phyloP scores from a whole-genome alignment of 2,329 filamentous ascomycete species.

The Colletotrichum filicis region DNA sequence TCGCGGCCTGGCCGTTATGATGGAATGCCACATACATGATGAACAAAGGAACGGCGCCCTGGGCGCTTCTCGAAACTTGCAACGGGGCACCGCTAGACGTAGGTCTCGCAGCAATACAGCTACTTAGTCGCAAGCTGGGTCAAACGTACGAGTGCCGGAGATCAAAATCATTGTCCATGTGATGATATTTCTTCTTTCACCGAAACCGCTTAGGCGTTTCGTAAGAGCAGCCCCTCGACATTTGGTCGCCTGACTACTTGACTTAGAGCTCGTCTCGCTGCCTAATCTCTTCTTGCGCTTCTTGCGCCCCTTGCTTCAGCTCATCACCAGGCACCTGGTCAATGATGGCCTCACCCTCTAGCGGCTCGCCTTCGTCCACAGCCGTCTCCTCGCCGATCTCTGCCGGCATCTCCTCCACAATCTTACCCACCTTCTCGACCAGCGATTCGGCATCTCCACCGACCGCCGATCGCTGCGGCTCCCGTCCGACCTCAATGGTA shows the following conservation, averaged over 20 bases:
- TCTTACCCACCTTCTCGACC: conserved; percentile 64
- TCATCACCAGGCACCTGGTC: conserved; percentile 37
- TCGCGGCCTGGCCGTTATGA: background rate
- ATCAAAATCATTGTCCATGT: background rate
- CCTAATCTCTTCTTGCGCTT: conserved; percentile 27
- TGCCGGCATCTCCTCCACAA: conserved; percentile 51
- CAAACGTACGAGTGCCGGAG: background rate
- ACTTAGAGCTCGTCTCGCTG: conserved; percentile 29
- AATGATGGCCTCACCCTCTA: conserved; percentile 36
- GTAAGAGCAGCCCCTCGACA: background rate
- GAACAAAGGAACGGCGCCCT: conserved; percentile 1
- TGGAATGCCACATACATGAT: background rate
- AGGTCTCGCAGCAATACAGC: background rate
- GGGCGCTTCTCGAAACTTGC: background rate
- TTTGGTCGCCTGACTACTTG: background rate
- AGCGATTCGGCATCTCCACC: conserved; percentile 51
- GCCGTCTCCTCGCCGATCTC: conserved; percentile 32
- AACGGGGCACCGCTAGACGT: background rate
- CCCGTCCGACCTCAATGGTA: conserved; percentile 59
- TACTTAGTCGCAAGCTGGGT: background rate
- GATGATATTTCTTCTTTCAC: conserved; percentile 24
- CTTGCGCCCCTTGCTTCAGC: conserved; percentile 35
- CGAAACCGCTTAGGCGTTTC: conserved; percentile 4
- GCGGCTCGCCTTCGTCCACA: conserved; percentile 10
- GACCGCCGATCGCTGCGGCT: conserved; percentile 37